These are phyloP conservation scores for Sabuloglossum arenarium DNA, from an alignment of 495 filamentous ascomycete genomes.

Conservation along the genomic window DNA sequence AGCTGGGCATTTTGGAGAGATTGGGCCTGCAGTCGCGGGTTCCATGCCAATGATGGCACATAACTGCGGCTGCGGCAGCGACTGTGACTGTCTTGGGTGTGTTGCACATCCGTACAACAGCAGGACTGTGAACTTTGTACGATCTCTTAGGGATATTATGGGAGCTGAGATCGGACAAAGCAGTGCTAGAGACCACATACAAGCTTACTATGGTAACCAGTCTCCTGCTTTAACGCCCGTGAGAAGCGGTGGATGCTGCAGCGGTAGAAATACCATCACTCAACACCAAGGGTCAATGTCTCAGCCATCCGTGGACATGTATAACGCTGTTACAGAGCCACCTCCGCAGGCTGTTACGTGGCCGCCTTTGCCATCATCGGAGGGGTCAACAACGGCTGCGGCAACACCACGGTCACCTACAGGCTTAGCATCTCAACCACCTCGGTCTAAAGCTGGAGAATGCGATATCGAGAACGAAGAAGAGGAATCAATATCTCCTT, in stretches of 20 bases:
- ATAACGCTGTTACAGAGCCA: background rate
- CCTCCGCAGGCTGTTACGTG: background rate
- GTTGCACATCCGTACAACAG: constrained; percentile 50
- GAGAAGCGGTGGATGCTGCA: background rate
- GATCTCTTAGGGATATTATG: constrained; percentile 26
- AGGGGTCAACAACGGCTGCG: background rate
- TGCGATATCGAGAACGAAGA: background rate
- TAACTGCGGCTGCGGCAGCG: constrained; percentile 41
- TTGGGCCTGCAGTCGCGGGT: background rate
- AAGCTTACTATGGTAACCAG: background rate
- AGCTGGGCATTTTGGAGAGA: background rate
- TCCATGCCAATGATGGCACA: constrained; percentile 17
- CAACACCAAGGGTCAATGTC: background rate
- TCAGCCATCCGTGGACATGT: background rate
- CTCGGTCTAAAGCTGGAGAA: constrained; percentile 9
- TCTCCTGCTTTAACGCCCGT: background rate
- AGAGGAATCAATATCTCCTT: constrained; percentile 19
- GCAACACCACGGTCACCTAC: background rate
- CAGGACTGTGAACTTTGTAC: constrained; percentile 43
- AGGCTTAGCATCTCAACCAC: constrained; percentile 10
- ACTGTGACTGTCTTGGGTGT: constrained; percentile 50
- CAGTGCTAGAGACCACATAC: background rate
- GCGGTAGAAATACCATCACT: background rate
- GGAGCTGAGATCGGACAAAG: constrained; percentile 9
- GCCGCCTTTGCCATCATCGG: background rate